Base-by-base conservation (phyloP, 352 stramenopile genomes). In the Pythium monospermum region DNA sequence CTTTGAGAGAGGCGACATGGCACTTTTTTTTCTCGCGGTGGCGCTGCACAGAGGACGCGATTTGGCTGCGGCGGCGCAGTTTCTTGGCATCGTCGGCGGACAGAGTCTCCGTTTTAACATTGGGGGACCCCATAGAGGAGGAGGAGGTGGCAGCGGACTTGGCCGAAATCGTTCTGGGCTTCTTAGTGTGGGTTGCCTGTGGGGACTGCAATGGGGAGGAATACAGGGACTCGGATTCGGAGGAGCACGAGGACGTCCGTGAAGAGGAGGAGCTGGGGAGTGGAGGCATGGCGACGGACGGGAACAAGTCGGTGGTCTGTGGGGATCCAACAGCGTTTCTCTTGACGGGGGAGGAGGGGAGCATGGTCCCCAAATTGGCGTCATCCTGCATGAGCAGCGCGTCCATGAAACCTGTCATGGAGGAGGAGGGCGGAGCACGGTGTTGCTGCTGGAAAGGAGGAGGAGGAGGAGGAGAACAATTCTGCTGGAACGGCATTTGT, bases 21-120 rank as follows among this genome's bases (percentile, higher is more conserved):
- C 64, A 64, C 38, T 78, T 81, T 47, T 85, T 85, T 61, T 85
- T 85, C 53, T 87, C 72, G 19, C 74, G 59, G 43, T 88, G 74
- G 49, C 76, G 58, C 61, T 87, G 76, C 21, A 88, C 76, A 26
- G 72, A 82, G 15, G 57, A 74, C 8, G 74, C 73, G 55, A 88
- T 88, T 61, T 88, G 76, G 12, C 57, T 73, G 26, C 76, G 70
- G 19, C 76, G 56, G 12, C 56, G 54, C 41, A 75, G 60, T 38
- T 85, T 84, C 64, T 88, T 85, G 46, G 71, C 58, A 46, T 88
- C 73, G 31, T 81, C 70, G 2, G 62, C n/a, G 11, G 68, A 70
- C 18, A 79, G 45, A 15, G 51, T 21, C 18, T 70, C 53, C 26
- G 56, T 48, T 39, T 55, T 69, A 18, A 16, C 1, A 18, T 18